phyloP scores from a whole-genome alignment of 495 filamentous ascomycete genomes.

The Penicillium bovifimosum region DNA sequence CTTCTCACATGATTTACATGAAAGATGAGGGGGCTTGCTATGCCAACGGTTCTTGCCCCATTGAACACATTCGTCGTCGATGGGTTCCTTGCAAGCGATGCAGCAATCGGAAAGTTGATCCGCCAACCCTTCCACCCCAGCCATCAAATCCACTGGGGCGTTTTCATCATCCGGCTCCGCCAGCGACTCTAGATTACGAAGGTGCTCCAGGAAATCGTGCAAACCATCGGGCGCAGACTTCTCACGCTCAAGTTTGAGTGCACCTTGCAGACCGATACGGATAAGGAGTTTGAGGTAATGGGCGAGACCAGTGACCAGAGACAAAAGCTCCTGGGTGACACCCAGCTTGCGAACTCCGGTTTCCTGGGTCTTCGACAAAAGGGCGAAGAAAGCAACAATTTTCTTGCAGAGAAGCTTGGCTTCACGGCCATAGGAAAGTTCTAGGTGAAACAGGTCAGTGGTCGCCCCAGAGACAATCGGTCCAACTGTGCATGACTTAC shows the following conservation, averaged over 20 bases:
- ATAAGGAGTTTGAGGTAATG: conserved; percentile 99
- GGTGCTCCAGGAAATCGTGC: conserved; percentile 71
- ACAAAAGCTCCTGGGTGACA: conserved; percentile 93
- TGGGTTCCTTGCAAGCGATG: conserved; percentile 69
- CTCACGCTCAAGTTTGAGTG: conserved; percentile 86
- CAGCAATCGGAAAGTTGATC: conserved; percentile 80
- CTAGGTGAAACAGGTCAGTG: conserved; percentile 37
- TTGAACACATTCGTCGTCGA: conserved; percentile 87
- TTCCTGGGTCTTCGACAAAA: conserved; percentile 90
- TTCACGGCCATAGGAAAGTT: conserved; percentile 85
- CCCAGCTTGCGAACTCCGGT: conserved; percentile 80
- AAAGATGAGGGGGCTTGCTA: conserved; percentile 59
- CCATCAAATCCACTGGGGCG: conserved; percentile 64
- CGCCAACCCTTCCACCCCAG: conserved; percentile 67
- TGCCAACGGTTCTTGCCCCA: conserved; percentile 76
- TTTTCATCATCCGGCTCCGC: conserved; percentile 57
- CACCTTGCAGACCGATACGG: conserved; percentile 90
- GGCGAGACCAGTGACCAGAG: conserved; percentile 90
- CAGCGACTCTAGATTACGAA: conserved; percentile 66
- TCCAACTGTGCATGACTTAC: conserved; percentile 40
- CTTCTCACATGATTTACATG: conserved; percentile 67
- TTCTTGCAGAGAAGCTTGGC: conserved; percentile 98
- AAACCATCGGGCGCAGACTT: conserved; percentile 67
- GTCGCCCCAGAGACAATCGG: background rate
- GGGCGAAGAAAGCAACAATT: conserved; percentile 94